A percentile compares a stretch with the other conserved stretches of the same genome.
Evolutionary conservation across 2,329 filamentous ascomycete species (phyloP).

Genomic region (Alternaria novae-zelandiae): DNA sequence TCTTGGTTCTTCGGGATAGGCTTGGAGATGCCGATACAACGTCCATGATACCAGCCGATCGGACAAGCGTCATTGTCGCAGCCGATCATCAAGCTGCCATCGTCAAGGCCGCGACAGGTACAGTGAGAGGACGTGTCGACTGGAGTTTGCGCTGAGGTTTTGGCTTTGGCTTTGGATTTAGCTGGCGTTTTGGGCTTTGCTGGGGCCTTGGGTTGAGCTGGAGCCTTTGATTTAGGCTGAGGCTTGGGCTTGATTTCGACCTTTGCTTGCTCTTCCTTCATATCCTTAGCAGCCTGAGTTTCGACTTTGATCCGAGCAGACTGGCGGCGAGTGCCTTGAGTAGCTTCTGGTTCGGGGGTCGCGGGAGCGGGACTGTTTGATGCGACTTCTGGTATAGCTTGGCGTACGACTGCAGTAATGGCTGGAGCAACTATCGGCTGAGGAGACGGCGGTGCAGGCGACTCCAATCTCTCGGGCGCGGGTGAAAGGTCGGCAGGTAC

Average conservation of each 20-base stretch:
- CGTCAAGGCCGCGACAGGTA: constrained; percentile 6
- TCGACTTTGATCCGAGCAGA: neutral
- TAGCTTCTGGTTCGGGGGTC: neutral
- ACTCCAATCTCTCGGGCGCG: neutral
- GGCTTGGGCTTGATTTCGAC: neutral
- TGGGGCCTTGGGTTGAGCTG: neutral
- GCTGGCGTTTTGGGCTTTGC: neutral
- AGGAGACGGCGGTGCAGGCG: neutral
- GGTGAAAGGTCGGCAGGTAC: neutral
- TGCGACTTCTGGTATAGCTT: neutral
- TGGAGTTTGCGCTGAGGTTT: neutral
- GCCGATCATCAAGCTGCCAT: constrained; percentile 6
- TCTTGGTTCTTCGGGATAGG: neutral
- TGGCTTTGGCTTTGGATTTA: neutral
- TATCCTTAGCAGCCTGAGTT: neutral
- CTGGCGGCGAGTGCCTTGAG: neutral
- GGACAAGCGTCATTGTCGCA: constrained; percentile 10
- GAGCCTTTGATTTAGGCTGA: neutral
- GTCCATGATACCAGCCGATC: constrained; percentile 8
- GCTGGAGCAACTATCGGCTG: neutral
- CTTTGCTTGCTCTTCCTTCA: neutral
- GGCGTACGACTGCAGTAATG: neutral
- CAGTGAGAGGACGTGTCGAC: neutral
- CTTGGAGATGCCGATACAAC: constrained; percentile 2
- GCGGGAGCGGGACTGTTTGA: neutral